Conservation (phyloP, 129 eudicot genomes). For the Lactuca saligna region DNA sequence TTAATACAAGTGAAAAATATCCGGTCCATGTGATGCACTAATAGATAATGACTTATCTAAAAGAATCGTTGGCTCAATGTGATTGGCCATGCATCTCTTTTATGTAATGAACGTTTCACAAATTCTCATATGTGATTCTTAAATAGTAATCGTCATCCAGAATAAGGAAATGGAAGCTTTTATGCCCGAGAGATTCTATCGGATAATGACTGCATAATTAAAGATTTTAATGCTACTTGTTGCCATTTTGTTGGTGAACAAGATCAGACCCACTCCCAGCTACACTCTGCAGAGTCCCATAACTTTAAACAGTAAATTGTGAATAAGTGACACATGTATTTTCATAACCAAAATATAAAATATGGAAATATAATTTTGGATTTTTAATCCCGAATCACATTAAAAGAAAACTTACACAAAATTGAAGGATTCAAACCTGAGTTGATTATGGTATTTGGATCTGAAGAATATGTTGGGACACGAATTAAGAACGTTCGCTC, state of each 20-base stretch:
- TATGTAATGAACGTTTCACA: slow-evolving; percentile 17
- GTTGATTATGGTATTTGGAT: no score
- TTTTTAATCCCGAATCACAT: no score
- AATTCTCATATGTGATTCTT: slow-evolving; percentile 30
- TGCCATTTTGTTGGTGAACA: slow-evolving; percentile 25
- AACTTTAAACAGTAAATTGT: slow-evolving; percentile 15
- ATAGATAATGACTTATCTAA: slow-evolving; percentile 23
- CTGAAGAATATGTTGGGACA: no score
- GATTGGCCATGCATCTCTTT: slow-evolving; percentile 30
- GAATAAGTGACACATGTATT: neutral
- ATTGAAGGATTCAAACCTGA: no score
- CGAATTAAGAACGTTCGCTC: no score
- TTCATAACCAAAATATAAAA: no score
- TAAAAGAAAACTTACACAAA: no score
- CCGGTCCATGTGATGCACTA: slow-evolving; percentile 20
- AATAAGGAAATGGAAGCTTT: slow-evolving; percentile 25
- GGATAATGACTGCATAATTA: slow-evolving; percentile 30
- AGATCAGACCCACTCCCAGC: slow-evolving; percentile 3
- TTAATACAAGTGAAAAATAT: slow-evolving; percentile 15
- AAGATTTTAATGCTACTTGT: slow-evolving; percentile 17
- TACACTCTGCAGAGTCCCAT: slow-evolving; percentile 12
- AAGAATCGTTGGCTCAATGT: slow-evolving; percentile 19
- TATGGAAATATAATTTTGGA: no score
- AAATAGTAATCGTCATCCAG: slow-evolving; percentile 32
- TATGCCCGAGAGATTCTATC: slow-evolving; percentile 26